Evolutionary conservation across 306 rosid genomes (phyloP).

Genomic region (Ceratonia siliqua): DNA sequence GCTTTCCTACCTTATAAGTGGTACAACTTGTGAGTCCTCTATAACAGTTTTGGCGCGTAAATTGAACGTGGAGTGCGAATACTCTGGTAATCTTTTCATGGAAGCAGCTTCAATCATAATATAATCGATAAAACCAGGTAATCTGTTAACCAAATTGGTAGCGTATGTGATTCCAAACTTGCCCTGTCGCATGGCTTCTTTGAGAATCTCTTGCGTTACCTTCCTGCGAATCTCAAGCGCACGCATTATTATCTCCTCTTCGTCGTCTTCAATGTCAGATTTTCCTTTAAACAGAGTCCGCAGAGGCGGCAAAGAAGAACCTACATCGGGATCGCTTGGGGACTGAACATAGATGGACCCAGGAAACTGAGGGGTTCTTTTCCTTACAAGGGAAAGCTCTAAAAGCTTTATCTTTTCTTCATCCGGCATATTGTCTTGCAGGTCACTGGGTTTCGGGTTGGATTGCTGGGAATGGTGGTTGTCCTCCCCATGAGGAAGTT

Average conservation of each 20-base stretch:
- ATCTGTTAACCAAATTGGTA: constrained; percentile 51
- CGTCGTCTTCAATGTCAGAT: background rate
- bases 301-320: constrained; percentile 63
- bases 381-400: constrained; percentile 77
- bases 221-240: constrained; percentile 90
- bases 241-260: constrained; percentile 59
- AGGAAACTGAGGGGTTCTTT: constrained; percentile 88
- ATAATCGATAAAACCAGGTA: constrained; percentile 64
- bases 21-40: constrained; percentile 75
- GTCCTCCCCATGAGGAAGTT: constrained; percentile 28
- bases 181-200: constrained; percentile 71
- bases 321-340: constrained; percentile 71
- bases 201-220: constrained; percentile 76
- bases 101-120: constrained; percentile 87
- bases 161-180: constrained; percentile 84
- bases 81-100: constrained; percentile 68
- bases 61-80: constrained; percentile 64
- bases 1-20: constrained; percentile 63
- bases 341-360: constrained; percentile 88
- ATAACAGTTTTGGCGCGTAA: constrained; percentile 76
- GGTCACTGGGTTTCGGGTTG: constrained; percentile 24
- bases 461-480: background rate
- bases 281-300: constrained; percentile 42
- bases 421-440: constrained; percentile 42
- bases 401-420: constrained; percentile 58